Base-by-base conservation (phyloP, 1,284 basidiomycete genomes). In the Sparassis latifolia region DNA sequence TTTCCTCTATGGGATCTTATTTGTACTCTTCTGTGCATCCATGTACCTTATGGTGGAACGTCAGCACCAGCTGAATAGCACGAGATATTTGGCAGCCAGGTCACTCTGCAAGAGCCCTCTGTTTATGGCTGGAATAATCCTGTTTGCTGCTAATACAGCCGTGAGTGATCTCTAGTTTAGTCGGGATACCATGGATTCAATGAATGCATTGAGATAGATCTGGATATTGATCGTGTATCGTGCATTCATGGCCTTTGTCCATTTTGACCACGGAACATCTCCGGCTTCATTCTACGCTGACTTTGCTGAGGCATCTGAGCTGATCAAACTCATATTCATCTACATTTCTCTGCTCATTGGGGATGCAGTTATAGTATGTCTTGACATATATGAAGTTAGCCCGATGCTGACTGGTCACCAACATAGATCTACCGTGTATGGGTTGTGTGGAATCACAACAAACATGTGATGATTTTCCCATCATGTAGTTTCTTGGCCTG, bases 381-480 rank as follows among this genome's bases (percentile, higher is more conserved):
- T 35, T 5, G 7, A n/a, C 9, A 4, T 3, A 27, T 32, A 9
- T 33, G 31, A 31, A 5, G 32, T n/a, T 44, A 29, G 20, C 12
- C 30, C 33, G 10, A 30, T 5, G 5, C 4, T 20, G 27, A 45
- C 27, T 7, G 5, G 7, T 9, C 30, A 28, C 10, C 20, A 10
- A 41, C 12, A 5, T 29, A 52, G 51, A 42, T 48, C 3, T 52
- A 52, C n/a, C 51, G 47, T 10, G 31, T 52, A 3, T 52, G 51
- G 51, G 48, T 44, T 12, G 43, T 52, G 30, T 52, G 51, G 51
- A 43, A 47, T 28, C 42, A 48, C 12, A 52, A 48, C 38, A 44
- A 45, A 37, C 42, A 29, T 33, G 47, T 48, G 2, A 37, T 45
- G 37, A 48, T 52, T 5, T 4, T 52, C 31, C 51, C 51, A 4